phyloP scores from a whole-genome alignment of 2,329 filamentous ascomycete species.

The Fusarium anguioides region DNA sequence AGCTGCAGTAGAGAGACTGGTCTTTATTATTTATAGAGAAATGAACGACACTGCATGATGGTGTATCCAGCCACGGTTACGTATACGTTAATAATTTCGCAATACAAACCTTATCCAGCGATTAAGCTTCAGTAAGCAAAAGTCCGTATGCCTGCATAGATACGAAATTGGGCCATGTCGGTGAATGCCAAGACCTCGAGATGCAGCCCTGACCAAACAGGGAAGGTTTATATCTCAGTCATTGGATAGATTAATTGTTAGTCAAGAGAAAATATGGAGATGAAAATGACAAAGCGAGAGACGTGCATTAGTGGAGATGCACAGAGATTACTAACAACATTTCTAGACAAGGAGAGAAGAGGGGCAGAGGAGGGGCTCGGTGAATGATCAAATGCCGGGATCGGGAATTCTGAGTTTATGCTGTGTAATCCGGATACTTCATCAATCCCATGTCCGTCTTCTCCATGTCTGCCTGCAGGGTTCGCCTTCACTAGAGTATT shows the following conservation, averaged over 20 bases:
- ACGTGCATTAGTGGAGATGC: neutral
- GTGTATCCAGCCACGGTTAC: constrained; percentile 6
- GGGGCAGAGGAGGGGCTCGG: constrained; percentile 27
- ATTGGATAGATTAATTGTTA: constrained; percentile 9
- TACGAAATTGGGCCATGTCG: constrained; percentile 21
- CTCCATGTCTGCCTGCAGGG: no score
- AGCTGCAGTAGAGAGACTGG: neutral
- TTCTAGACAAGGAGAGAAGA: no score
- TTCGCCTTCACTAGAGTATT: no score
- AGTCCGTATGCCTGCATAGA: neutral
- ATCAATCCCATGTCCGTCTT: neutral
- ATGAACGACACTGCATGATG: constrained; percentile 7
- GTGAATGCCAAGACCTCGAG: constrained; percentile 41
- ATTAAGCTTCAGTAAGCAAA: constrained; percentile 1
- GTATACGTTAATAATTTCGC: constrained; percentile 17
- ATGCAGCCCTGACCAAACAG: constrained; percentile 5
- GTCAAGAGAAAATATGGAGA: neutral
- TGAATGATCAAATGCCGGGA: constrained; percentile 15
- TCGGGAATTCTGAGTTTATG: rapidly evolving
- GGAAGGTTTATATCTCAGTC: neutral
- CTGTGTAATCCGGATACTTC: neutral
- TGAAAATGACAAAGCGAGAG: constrained; percentile 18
- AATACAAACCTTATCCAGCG: constrained; percentile 10
- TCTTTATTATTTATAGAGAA: constrained; percentile 15
- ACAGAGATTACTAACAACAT: constrained; percentile 7